These are phyloP conservation scores for Linnemannia zychae DNA, from an alignment of 192 early-diverging fungal species.

Conservation along the genomic window DNA sequence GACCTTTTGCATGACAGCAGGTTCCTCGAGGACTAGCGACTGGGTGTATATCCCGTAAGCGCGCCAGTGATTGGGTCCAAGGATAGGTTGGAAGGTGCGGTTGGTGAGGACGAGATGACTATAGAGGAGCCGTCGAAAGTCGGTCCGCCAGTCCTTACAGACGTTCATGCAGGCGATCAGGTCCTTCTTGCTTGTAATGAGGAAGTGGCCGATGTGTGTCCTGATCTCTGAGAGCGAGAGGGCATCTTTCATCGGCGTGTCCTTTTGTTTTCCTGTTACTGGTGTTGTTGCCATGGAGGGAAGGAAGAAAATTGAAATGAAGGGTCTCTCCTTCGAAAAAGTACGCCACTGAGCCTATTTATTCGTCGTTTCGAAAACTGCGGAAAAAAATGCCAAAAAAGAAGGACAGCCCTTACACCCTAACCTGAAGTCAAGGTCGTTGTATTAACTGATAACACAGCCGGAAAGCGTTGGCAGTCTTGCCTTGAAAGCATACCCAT, in stretches of 20 bases:
- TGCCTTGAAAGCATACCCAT: neutral
- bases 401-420: too few relatives aligned
- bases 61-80: slow-evolving; percentile 21
- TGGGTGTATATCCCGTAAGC: slow-evolving; percentile 20
- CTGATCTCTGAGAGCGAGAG: slow-evolving; percentile 32
- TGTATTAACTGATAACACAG: neutral
- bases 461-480: neutral
- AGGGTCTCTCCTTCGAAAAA: neutral
- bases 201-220: slow-evolving; percentile 25
- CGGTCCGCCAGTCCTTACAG: slow-evolving; percentile 23
- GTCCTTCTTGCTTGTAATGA: slow-evolving; percentile 12
- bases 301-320: neutral
- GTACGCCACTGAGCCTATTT: too few relatives aligned
- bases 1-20: slow-evolving; percentile 12
- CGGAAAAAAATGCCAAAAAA: too few relatives aligned
- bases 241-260: slow-evolving; percentile 1
- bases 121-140: slow-evolving; percentile 30
- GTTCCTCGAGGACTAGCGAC: slow-evolving; percentile 26
- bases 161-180: slow-evolving; percentile 28
- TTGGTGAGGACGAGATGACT: slow-evolving; percentile 5
- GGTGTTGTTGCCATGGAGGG: neutral
- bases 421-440: too few relatives aligned
- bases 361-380: too few relatives aligned
- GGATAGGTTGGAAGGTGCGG: slow-evolving; percentile 16
- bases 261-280: neutral